Conservation (phyloP, 495 filamentous ascomycete species). For the Pyrenula aspistea region DNA sequence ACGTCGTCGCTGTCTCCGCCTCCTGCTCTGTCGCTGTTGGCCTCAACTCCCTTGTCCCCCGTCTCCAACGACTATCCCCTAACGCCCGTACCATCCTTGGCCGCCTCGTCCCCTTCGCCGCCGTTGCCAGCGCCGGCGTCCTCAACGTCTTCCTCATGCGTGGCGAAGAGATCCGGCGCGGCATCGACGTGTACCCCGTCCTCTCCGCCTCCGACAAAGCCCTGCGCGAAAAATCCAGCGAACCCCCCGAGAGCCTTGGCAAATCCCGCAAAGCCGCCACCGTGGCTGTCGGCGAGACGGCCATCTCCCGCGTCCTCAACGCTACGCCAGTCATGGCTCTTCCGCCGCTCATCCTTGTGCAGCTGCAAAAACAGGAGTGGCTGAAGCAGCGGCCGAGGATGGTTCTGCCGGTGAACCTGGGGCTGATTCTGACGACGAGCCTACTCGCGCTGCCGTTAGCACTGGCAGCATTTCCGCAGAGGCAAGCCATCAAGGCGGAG, state of each 20-base stretch:
- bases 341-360: constrained; percentile 73
- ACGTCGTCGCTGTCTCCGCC: constrained; percentile 81
- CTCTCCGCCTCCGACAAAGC: constrained; percentile 43
- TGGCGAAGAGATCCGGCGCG: constrained; percentile 81
- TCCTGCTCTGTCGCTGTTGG: constrained; percentile 88
- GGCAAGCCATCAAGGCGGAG: constrained; percentile 62
- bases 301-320: constrained; percentile 77
- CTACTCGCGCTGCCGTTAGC: constrained; percentile 78
- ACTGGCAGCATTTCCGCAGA: constrained; percentile 81
- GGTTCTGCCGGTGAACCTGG: constrained; percentile 70
- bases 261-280: constrained; percentile 80
- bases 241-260: constrained; percentile 55
- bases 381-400: constrained; percentile 57
- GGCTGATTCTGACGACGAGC: constrained; percentile 66
- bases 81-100: constrained; percentile 60
- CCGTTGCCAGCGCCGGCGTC: constrained; percentile 78
- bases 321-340: constrained; percentile 95
- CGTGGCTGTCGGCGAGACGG: constrained; percentile 84
- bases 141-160: constrained; percentile 98
- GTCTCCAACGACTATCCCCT: constrained; percentile 65
- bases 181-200: constrained; percentile 89
- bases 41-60: constrained; percentile 79
- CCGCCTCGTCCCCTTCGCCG: constrained; percentile 87
- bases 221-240: constrained; percentile 44
- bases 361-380: constrained; percentile 67